A percentile compares a stretch with the other conserved stretches of the same genome.
These are phyloP conservation scores for Actinomucor elegans DNA, from an alignment of 371 early-diverging fungal genomes.

Conservation along the genomic window DNA sequence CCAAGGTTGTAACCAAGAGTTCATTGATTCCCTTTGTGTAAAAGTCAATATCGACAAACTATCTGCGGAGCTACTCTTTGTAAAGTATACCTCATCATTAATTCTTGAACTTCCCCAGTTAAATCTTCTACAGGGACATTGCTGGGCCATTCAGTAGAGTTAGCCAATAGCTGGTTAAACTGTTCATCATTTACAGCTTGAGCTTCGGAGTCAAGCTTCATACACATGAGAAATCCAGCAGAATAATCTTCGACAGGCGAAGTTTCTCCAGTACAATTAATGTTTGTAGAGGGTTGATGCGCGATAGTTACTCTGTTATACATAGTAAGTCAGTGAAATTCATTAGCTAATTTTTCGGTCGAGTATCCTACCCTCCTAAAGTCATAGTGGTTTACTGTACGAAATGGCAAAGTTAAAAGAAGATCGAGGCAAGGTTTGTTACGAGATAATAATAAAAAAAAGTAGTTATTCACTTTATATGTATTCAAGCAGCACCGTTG, in stretches of 20 bases:
- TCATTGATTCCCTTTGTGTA: conserved; percentile 26
- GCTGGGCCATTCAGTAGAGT: conserved; percentile 16
- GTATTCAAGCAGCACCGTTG: conserved; percentile 8
- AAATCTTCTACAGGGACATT: conserved; percentile 36
- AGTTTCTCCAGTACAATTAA: conserved; percentile 3
- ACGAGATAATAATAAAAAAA: neutral
- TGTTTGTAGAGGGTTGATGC: conserved; percentile 26
- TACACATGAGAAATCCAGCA: neutral
- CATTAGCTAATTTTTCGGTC: neutral
- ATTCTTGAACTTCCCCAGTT: conserved; percentile 45
- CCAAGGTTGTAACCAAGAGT: conserved; percentile 37
- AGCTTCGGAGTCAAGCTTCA: conserved; percentile 2
- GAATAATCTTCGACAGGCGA: conserved; percentile 5
- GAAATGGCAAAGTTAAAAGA: neutral
- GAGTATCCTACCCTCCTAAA: conserved; percentile 14
- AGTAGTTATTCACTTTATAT: neutral
- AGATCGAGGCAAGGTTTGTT: neutral
- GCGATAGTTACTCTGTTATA: conserved; percentile 27
- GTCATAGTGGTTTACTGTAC: neutral
- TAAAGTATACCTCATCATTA: conserved; percentile 40
- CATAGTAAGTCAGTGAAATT: neutral
- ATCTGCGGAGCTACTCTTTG: neutral
- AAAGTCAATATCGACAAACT: too few species aligned
- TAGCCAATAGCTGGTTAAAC: conserved; percentile 26
- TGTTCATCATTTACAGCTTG: conserved; percentile 23